phyloP scores from a whole-genome alignment of 257 asterid species.

The Parsonsia alboflavescens region DNA sequence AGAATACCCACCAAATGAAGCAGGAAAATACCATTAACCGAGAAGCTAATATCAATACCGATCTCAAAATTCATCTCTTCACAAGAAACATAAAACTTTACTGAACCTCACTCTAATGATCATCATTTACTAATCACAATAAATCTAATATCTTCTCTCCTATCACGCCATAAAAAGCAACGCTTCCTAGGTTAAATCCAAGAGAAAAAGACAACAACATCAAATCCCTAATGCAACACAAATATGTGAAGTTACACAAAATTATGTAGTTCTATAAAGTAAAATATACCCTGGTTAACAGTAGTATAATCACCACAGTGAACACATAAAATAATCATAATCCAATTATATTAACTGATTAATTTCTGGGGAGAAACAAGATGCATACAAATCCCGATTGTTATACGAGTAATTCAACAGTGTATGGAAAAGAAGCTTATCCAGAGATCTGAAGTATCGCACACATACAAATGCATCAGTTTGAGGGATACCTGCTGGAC shows the following conservation, averaged over 20 bases:
- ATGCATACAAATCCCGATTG: not conserved
- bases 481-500: slow-evolving; percentile 45
- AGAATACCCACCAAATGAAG: not conserved
- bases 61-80: not conserved
- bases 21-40: not conserved
- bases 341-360: not conserved
- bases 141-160: not conserved
- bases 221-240: not conserved
- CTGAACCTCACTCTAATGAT: not conserved
- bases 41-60: not conserved
- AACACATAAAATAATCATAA: not conserved
- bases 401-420: not conserved
- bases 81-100: not conserved
- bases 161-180: not conserved
- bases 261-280: not conserved
- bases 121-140: not conserved
- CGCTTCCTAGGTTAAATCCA: not conserved
- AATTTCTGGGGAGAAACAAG: not conserved
- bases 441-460: not conserved
- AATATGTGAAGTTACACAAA: not conserved
- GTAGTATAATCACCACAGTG: not conserved
- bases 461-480: not conserved
- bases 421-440: not conserved
- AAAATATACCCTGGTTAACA: not conserved
- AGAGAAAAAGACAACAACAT: too few relatives aligned